Percentiles rank a stretch among this genome's conserved stretches.
These are phyloP conservation scores for Debaryomyces nepalensis DNA, from an alignment of 1,139 yeast species.

Conservation along the genomic window DNA sequence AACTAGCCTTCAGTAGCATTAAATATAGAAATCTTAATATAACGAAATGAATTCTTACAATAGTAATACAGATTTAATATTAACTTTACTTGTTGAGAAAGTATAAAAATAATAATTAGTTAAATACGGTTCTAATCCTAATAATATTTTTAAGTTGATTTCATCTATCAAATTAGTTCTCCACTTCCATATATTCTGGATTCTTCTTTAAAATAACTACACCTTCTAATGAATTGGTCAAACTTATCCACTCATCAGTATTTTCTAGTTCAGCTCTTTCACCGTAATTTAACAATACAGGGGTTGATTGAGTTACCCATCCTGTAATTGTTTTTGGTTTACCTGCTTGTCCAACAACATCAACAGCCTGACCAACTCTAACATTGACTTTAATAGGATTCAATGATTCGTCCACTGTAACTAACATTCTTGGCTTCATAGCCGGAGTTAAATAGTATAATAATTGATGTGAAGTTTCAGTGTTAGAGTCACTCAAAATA, in stretches of 20 bases:
- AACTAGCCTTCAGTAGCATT: conserved; percentile 1
- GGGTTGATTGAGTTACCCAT: conserved; percentile 99
- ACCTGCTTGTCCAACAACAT: conserved; percentile 98
- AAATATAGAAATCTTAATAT: conserved; percentile 6
- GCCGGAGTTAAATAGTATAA: conserved; percentile 89
- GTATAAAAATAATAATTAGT: conserved; percentile 1
- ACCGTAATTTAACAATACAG: conserved; percentile 89
- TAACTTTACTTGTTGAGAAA: conserved; percentile 5
- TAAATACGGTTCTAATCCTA: conserved; percentile 4
- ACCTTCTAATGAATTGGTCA: conserved; percentile 86
- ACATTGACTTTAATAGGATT: conserved; percentile 92
- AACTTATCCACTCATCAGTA: conserved; percentile 80
- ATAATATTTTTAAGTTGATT: not conserved
- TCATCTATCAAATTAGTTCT: conserved; percentile 28
- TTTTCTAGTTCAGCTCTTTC: conserved; percentile 97
- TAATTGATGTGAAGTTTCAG: conserved; percentile 73
- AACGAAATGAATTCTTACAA: not conserved
- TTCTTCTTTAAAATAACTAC: conserved; percentile 90
- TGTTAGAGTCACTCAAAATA: conserved; percentile 51
- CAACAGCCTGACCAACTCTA: conserved; percentile 98
- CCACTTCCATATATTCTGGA: conserved; percentile 82
- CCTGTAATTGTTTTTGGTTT: conserved; percentile 98
- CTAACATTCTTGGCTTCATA: conserved; percentile 88
- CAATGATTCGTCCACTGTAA: conserved; percentile 89
- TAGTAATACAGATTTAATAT: not conserved